phyloP scores from a whole-genome alignment of 345 rosid species.

The Citrus reticulata region DNA sequence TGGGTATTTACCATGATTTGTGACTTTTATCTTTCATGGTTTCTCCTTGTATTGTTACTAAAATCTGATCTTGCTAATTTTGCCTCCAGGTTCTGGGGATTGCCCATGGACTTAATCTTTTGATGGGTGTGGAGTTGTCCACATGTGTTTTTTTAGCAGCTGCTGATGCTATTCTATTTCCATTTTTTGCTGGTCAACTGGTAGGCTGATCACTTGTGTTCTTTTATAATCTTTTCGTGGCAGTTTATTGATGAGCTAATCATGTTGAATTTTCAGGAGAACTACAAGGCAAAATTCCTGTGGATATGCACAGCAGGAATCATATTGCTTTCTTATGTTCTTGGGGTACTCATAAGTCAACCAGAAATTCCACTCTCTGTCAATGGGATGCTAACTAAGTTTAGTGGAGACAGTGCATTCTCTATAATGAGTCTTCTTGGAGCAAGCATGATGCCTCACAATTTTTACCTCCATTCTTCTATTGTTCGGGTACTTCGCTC shows the following conservation, averaged over 20 bases:
- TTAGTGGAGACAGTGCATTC: constrained; percentile 72
- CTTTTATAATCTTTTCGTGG: background rate
- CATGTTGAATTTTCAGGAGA: constrained; percentile 54
- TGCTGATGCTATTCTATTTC: constrained; percentile 76
- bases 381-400: constrained; percentile 51
- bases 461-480: constrained; percentile 93
- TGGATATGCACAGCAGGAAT: constrained; percentile 55
- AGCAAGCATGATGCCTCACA: constrained; percentile 94
- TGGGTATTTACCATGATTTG: background rate
- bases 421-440: constrained; percentile 97
- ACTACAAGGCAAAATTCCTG: constrained; percentile 48
- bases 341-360: constrained; percentile 74
- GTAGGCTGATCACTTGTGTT: constrained; percentile 33
- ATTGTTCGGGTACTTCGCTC: constrained; percentile 59
- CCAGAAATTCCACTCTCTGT: constrained; percentile 66
- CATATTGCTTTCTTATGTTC: constrained; percentile 53
- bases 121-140: constrained; percentile 76
- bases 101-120: constrained; percentile 89
- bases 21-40: background rate
- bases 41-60: background rate
- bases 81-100: constrained; percentile 79
- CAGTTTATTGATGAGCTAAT: constrained; percentile 8
- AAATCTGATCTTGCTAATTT: constrained; percentile 15
- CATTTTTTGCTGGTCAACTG: constrained; percentile 68
- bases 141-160: constrained; percentile 83